Evolutionary conservation across 768 basidiomycete genomes (phyloP), one percentile per base, ranked within the genome.

Genomic region (Clitopilus hobsonii): DNA sequence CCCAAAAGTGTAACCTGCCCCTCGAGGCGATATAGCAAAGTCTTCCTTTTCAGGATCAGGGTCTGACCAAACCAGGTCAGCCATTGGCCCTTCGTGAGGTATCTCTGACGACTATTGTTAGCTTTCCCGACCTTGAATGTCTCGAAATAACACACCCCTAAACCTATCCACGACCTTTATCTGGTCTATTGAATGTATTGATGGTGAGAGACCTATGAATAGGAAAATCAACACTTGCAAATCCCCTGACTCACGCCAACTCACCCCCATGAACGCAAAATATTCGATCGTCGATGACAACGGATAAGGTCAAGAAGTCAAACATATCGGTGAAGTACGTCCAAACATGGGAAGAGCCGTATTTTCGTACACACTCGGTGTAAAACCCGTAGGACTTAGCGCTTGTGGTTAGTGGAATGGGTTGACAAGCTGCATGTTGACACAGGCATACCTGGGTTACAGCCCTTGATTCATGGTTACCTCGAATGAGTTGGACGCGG

Each of bases 261-360:
- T 54, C 62, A 93, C 96, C 96, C 63, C 97, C 97, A 62, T 99
- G 97, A 8, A 99, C 96, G 63, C 97, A 99, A 70, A 99, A 98
- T 80, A 99, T 98, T 65, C 87, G 88, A 75, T 99, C 94, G 73
- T 99, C 97, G 63, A 99, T 98, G 58, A 99, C 97, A 54, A 96
- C 95, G 28, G 92, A 94, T 54, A 99, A 77, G 10, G 97, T 98
- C 61, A 99, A 73, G 75, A 94, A 99, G 76, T 99, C 97, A 71
- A 99, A 99, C 96, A 99, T 97, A 74, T 99, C 97, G 56, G 97
- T 99, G 66, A 99, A 98, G 71, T 98, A 98, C 24, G 93, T 94
- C 97, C 97, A 99, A 28, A 98, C 96, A 63, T 90, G 88, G 27
- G 94, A 86, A 1, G 91, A 88, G 53, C 94, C 95, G 63, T 99